These are phyloP conservation scores for Xanthoconium separans DNA, from an alignment of 1,284 basidiomycete genomes.

Conservation along the genomic window DNA sequence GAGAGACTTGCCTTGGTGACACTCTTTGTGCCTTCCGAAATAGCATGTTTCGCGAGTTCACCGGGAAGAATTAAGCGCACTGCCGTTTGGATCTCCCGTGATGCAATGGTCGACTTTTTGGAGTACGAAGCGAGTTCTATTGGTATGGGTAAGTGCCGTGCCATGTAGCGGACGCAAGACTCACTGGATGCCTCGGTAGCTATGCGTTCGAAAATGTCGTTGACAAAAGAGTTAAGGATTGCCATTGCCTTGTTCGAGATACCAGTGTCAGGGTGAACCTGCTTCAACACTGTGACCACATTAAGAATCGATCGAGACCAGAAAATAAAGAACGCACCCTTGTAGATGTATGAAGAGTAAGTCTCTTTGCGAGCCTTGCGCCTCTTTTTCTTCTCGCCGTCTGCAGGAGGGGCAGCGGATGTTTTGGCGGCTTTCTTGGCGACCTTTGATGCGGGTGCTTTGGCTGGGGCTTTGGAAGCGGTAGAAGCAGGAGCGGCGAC, in stretches of 20 bases:
- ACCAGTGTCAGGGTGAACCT: conserved; percentile 81
- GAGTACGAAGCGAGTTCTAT: conserved; percentile 75
- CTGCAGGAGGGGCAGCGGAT: conserved; percentile 50
- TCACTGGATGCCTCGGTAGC: conserved; percentile 71
- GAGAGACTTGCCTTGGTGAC: conserved; percentile 38
- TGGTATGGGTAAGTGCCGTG: not conserved
- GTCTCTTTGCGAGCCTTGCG: conserved; percentile 89
- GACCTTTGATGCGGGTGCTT: conserved; percentile 69
- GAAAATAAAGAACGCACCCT: conserved; percentile 53
- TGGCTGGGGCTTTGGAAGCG: conserved; percentile 82
- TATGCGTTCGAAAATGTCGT: conserved; percentile 77
- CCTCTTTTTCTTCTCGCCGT: conserved; percentile 85
- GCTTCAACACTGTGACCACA: conserved; percentile 57
- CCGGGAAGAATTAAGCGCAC: conserved; percentile 78
- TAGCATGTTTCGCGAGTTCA: conserved; percentile 63
- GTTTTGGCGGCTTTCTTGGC: conserved; percentile 84
- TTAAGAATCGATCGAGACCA: conserved; percentile 33
- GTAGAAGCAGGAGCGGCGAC: conserved; percentile 47
- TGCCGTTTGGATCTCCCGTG: conserved; percentile 79
- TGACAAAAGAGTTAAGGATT: conserved; percentile 75
- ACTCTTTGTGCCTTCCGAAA: conserved; percentile 77
- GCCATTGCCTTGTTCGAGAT: conserved; percentile 83
- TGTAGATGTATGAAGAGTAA: conserved; percentile 94
- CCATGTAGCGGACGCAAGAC: not conserved
- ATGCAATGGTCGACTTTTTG: conserved; percentile 81